Evolutionary conservation across 1,284 basidiomycete genomes (phyloP), one percentile per base, ranked within the genome.

Genomic region (Cryptococcus floricola): DNA sequence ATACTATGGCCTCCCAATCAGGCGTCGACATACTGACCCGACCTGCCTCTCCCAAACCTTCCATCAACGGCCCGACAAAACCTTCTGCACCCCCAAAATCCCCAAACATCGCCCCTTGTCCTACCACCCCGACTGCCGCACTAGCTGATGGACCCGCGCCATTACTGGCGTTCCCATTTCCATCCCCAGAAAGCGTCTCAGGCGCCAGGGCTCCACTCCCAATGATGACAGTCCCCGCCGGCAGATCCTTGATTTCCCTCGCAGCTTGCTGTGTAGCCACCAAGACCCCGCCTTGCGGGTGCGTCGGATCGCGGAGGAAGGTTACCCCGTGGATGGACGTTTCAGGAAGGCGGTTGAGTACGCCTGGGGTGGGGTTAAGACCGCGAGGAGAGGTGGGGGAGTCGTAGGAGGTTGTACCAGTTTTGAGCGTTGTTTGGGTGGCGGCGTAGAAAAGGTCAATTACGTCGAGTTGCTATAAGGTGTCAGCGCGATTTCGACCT

Each of bases 161-260:
- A 12, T 8, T 42, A 7, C 39, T 47, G 4, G 13, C 25, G 12
- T n/a, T 10, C 25, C 27, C 46, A 42, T 8, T 14, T n/a, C n/a
- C n/a, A 10, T 42, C 39, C 16, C 39, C 39, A 42, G 16, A 8
- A 16, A 39, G 53, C 46, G 13, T 27, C 14, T 47, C 46, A 10
- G 3, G 46, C 19, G 39, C 16, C 39, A 42, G 58, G 14, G 53
- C 53, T 6, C 58, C 59, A 31, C 31, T 10, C 18, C 67, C 65
- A 37, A 69, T 58, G 37, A 69, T 62, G 23, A 69, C 50, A 2
- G 65, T 67, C 6, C 65, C 65, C 12, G 59, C 56, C 2, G 67
- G 67, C n/a, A 69, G 52, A 51, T 67, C 67, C 31, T 60, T 60
- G 25, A 67, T 54, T 48, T 69, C 67, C 48, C 58, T 53, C n/a